A percentile compares a stretch with the other conserved stretches of the same genome.
These are phyloP conservation scores for Dichotomopilus funicola DNA, from an alignment of 2,329 filamentous ascomycete species.

Conservation along the genomic window DNA sequence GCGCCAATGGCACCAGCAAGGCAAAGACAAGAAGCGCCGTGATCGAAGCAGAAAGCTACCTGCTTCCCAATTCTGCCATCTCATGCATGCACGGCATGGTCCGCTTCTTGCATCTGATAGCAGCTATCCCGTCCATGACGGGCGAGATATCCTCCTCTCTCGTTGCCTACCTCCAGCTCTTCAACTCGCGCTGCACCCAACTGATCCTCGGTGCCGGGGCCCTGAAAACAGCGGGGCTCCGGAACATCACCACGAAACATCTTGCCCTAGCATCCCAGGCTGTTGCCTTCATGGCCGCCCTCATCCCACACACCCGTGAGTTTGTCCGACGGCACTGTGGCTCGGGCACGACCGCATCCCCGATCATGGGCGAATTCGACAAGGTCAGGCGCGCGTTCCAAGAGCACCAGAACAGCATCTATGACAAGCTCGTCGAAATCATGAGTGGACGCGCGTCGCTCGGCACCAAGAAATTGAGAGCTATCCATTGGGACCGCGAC, in stretches of 20 bases:
- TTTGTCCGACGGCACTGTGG: constrained; percentile 73
- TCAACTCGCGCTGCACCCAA: constrained; percentile 95
- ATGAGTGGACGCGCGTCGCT: constrained; percentile 71
- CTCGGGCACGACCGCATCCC: constrained; percentile 44
- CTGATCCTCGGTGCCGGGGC: constrained; percentile 92
- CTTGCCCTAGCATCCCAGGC: constrained; percentile 87
- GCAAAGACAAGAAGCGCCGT: constrained; percentile 64
- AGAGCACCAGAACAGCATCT: constrained; percentile 84
- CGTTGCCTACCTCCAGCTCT: constrained; percentile 80
- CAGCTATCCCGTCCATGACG: constrained; percentile 83
- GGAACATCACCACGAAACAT: constrained; percentile 95
- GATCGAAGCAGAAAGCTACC: constrained; percentile 78
- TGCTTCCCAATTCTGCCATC: constrained; percentile 77
- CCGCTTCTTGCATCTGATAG: constrained; percentile 73
- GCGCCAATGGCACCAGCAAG: constrained; percentile 47
- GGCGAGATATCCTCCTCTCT: constrained; percentile 73
- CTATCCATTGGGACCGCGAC: constrained; percentile 64
- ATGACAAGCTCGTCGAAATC: constrained; percentile 89
- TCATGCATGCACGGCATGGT: constrained; percentile 76
- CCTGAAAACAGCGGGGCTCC: constrained; percentile 78
- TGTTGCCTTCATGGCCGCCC: constrained; percentile 75
- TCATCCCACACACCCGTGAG: constrained; percentile 86
- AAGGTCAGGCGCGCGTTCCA: constrained; percentile 76
- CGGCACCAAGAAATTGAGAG: constrained; percentile 68
- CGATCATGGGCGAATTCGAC: constrained; percentile 77